phyloP scores from a whole-genome alignment of 257 asterid genomes.

The Cinchona pubescens region DNA sequence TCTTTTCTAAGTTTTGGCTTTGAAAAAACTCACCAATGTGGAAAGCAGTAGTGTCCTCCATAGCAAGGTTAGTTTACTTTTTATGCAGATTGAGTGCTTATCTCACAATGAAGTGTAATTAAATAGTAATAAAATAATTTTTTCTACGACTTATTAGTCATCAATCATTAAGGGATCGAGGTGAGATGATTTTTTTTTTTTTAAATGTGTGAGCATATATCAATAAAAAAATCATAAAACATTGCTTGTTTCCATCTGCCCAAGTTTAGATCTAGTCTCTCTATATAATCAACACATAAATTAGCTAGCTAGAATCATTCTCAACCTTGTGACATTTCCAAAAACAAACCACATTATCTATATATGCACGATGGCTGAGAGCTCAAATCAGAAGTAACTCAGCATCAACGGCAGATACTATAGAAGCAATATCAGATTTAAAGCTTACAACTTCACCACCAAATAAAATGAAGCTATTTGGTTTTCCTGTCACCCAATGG shows the following conservation, averaged over 20 bases:
- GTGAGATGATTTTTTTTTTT: no score
- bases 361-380: constrained; percentile 44
- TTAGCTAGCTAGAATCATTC: neutral
- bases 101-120: no score
- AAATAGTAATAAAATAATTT: no score
- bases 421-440: constrained; percentile 15
- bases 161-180: no score
- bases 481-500: constrained; percentile 36
- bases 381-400: constrained; percentile 28
- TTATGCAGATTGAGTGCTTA: neutral
- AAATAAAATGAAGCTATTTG: constrained; percentile 55
- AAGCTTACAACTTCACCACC: constrained; percentile 29
- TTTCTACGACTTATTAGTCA: no score
- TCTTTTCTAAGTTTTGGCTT: constrained; percentile 1
- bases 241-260: neutral
- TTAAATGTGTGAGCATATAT: no score
- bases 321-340: neutral
- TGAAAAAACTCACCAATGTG: neutral
- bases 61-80: constrained; percentile 4
- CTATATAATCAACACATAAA: constrained; percentile 4
- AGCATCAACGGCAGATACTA: constrained; percentile 21
- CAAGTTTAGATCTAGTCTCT: neutral
- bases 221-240: constrained; percentile 6
- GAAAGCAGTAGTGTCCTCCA: neutral
- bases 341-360: neutral